Conservation (phyloP, 2,329 filamentous ascomycete genomes). For the Tolypocladium endophyticum region DNA sequence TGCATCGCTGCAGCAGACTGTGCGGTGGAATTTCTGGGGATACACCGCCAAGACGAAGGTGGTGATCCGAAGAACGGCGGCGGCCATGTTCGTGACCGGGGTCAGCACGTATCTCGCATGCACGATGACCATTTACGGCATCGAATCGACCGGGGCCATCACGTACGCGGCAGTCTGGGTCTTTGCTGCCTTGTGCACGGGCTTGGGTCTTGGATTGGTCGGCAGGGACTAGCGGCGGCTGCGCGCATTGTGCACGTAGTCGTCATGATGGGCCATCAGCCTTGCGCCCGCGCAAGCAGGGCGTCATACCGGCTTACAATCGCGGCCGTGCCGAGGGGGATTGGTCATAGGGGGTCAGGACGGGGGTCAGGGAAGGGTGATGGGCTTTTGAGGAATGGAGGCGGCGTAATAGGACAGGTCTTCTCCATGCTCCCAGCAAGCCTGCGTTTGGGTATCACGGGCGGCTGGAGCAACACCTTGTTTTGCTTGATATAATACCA, state of each 20-base stretch:
- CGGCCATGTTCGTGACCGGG: conserved; percentile 46
- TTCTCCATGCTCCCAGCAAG: neutral
- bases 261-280: neutral
- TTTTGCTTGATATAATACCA: neutral
- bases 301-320: neutral
- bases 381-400: neutral
- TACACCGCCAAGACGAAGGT: conserved; percentile 52
- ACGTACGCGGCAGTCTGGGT: conserved; percentile 70
- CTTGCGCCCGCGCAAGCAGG: neutral
- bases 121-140: conserved; percentile 55
- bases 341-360: neutral
- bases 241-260: neutral
- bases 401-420: neutral
- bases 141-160: conserved; percentile 58
- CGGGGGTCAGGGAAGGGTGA: neutral
- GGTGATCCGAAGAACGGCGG: conserved; percentile 52
- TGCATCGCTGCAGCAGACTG: conserved; percentile 57
- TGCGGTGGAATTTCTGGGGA: conserved; percentile 64
- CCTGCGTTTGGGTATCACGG: neutral
- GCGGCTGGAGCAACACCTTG: neutral
- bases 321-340: neutral
- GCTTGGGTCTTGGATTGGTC: conserved; percentile 41
- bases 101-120: conserved; percentile 54
- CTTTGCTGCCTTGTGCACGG: conserved; percentile 49
- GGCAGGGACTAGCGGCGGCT: conserved; percentile 25